Evolutionary conservation across 805 yeast genomes (phyloP).

Genomic region (Starmera amethionina): DNA sequence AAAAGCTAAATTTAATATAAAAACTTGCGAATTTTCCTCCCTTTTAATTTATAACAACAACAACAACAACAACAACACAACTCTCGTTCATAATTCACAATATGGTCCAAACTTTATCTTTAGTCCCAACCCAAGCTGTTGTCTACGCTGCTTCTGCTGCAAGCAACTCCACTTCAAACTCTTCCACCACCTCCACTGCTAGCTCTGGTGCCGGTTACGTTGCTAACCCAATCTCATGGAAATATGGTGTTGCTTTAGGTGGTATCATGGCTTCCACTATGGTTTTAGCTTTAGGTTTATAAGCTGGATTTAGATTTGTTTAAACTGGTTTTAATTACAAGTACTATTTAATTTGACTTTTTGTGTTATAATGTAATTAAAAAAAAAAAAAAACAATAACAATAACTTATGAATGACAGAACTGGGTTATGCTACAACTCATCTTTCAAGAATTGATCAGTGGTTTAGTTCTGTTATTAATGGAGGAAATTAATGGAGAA

Average conservation of each 20-base stretch:
- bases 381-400: too few species aligned
- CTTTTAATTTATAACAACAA: neutral
- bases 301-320: constrained; percentile 3
- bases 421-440: too few species aligned
- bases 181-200: constrained; percentile 8
- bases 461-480: too few species aligned
- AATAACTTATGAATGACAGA: too few species aligned
- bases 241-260: constrained; percentile 28
- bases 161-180: constrained; percentile 7
- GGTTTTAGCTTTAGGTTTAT: constrained; percentile 22
- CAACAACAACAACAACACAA: neutral
- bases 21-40: neutral
- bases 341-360: too few species aligned
- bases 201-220: constrained; percentile 21
- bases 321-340: too few species aligned
- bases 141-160: constrained; percentile 14
- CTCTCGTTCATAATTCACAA: constrained; percentile 1
- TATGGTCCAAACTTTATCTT: constrained; percentile 13
- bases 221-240: constrained; percentile 27
- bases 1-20: neutral
- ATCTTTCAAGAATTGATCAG: too few species aligned
- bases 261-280: constrained; percentile 28
- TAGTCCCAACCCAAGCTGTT: constrained; percentile 20
- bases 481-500: too few species aligned
- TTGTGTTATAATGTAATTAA: too few species aligned